These are phyloP conservation scores for Vitis hybrid DNA, from an alignment of 177 flowering plant genomes.

Conservation along the genomic window DNA sequence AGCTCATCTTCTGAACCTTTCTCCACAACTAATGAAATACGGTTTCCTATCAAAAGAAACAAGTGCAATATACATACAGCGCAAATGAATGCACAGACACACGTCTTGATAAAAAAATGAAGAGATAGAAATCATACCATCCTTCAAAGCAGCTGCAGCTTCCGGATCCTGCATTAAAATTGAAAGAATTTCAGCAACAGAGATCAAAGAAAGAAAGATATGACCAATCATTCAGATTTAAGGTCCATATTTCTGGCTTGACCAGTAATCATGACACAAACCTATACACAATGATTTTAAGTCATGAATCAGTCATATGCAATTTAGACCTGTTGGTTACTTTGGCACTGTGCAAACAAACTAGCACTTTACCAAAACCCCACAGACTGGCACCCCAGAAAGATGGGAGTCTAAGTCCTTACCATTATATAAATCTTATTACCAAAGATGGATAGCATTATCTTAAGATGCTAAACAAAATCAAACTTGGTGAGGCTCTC, in stretches of 20 bases:
- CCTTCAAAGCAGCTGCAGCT: constrained; percentile 37
- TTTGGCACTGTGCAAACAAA: not conserved
- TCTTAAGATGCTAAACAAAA: not conserved
- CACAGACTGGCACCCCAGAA: not conserved
- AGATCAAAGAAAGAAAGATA: too few relatives aligned
- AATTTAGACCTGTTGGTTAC: not conserved
- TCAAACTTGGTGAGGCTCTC: constrained; percentile 17
- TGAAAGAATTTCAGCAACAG: not conserved
- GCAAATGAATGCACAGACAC: not conserved
- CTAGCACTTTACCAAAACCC: not conserved
- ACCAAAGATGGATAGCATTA: not conserved
- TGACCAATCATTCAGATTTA: not conserved
- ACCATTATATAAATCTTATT: not conserved
- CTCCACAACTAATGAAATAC: too few relatives aligned
- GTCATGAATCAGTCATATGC: not conserved
- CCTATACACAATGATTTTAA: not conserved
- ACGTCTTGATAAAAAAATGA: not conserved
- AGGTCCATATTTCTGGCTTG: not conserved
- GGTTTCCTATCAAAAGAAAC: not conserved
- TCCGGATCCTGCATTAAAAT: constrained; percentile 34
- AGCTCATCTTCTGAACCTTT: too few relatives aligned
- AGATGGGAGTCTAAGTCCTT: not conserved
- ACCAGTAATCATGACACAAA: too few relatives aligned
- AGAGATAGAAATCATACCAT: constrained; percentile 33
- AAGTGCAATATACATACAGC: not conserved